Evolutionary conservation across 2,329 filamentous ascomycete species (phyloP).

Genomic region (Pyrenophora seminiperda): DNA sequence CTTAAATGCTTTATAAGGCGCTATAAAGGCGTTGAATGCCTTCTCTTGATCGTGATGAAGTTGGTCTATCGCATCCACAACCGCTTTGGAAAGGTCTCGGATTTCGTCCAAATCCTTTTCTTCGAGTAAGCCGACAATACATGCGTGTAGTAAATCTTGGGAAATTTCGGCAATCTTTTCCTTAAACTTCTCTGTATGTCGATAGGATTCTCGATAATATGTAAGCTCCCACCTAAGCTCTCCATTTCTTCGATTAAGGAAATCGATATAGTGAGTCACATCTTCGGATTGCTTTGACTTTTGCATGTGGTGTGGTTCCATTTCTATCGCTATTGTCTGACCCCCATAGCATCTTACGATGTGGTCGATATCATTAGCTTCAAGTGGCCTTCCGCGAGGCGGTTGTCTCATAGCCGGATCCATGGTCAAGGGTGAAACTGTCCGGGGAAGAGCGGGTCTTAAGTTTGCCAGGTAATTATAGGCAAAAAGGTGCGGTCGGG

Average conservation of each 20-base stretch:
- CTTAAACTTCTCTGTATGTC: constrained; percentile 13
- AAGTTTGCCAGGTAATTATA: not conserved
- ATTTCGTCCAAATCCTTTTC: constrained; percentile 14
- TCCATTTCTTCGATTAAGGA: constrained; percentile 12
- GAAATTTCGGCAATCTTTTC: constrained; percentile 10
- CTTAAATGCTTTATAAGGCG: constrained; percentile 12
- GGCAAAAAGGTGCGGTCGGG: constrained; percentile 1
- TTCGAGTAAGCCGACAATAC: constrained; percentile 16
- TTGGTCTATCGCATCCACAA: constrained; percentile 12
- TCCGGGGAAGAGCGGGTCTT: not conserved
- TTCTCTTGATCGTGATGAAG: constrained; percentile 4
- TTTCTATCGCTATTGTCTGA: constrained; percentile 14
- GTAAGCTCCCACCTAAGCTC: constrained; percentile 18
- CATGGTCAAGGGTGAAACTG: not conserved
- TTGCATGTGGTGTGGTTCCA: constrained; percentile 16
- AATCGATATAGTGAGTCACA: constrained; percentile 12
- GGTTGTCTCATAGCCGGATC: not conserved
- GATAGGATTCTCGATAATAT: constrained; percentile 20
- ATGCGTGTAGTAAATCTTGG: constrained; percentile 18
- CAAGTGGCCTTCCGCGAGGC: constrained; percentile 4
- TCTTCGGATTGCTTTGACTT: constrained; percentile 15
- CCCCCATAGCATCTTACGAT: constrained; percentile 18
- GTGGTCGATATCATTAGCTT: constrained; percentile 19
- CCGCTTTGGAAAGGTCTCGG: constrained; percentile 4
- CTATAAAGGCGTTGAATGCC: constrained; percentile 17